A percentile compares a stretch with the other conserved stretches of the same genome.
These are phyloP conservation scores for Epichloe amarillans DNA, from an alignment of 2,329 filamentous ascomycete genomes.

Conservation along the genomic window DNA sequence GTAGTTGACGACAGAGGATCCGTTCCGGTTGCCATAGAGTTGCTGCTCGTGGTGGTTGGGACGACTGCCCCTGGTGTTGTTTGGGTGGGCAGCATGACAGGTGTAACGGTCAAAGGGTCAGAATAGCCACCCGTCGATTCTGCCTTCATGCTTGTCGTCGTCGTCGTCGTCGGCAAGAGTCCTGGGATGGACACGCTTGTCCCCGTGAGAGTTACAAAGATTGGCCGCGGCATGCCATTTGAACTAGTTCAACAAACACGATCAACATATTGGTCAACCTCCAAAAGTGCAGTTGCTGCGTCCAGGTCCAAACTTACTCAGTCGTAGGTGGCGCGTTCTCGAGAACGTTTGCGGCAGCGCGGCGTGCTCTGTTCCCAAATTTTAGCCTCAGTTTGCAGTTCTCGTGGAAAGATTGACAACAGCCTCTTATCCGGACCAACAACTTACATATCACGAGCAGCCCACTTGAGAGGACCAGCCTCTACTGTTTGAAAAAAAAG, in stretches of 20 bases:
- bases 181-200: background rate
- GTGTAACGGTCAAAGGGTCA: background rate
- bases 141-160: background rate
- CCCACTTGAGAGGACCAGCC: conserved; percentile 24
- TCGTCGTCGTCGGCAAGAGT: background rate
- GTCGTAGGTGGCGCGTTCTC: background rate
- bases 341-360: conserved; percentile 6
- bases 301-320: background rate
- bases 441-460: conserved; percentile 18
- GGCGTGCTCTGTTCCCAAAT: conserved; percentile 8
- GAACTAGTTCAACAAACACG: background rate
- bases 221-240: background rate
- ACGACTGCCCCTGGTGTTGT: background rate
- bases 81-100: background rate
- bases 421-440: background rate
- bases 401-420: background rate
- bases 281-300: too few relatives aligned
- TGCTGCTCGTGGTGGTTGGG: background rate
- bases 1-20: background rate
- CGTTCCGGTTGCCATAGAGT: background rate
- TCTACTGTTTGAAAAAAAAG: conserved; percentile 16
- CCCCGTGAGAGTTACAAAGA: background rate
- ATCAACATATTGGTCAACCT: background rate
- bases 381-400: conserved; percentile 5
- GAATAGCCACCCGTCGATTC: background rate